Percentiles rank a stretch among this genome's conserved stretches.
These are phyloP conservation scores for Phytophthora megakarya DNA, from an alignment of 352 stramenopile genomes.

Conservation along the genomic window DNA sequence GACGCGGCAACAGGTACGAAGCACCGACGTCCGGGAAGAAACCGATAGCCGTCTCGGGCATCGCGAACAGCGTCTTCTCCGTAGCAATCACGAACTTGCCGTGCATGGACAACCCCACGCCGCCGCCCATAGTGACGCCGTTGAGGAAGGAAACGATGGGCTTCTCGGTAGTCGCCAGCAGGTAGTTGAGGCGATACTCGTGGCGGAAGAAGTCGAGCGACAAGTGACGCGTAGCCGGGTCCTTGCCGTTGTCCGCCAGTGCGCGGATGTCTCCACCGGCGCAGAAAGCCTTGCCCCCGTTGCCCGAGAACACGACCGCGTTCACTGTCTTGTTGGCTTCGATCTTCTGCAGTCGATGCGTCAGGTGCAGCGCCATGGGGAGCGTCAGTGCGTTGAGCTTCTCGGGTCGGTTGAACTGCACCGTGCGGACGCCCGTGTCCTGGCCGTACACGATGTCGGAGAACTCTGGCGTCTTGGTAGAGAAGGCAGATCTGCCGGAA, in stretches of 20 bases:
- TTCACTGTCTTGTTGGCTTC: slow-evolving; percentile 81
- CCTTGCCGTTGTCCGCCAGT: slow-evolving; percentile 85
- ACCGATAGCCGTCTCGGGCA: slow-evolving; percentile 98
- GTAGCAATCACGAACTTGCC: slow-evolving; percentile 97
- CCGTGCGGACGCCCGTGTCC: slow-evolving; percentile 75
- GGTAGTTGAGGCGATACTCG: slow-evolving; percentile 96
- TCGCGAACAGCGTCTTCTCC: slow-evolving; percentile 97
- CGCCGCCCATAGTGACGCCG: slow-evolving; percentile 98
- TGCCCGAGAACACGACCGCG: slow-evolving; percentile 82
- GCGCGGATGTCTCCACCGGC: slow-evolving; percentile 95
- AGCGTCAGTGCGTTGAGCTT: slow-evolving; percentile 93
- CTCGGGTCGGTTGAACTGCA: slow-evolving; percentile 92
- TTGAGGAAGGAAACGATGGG: slow-evolving; percentile 95
- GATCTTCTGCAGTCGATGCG: slow-evolving; percentile 84
- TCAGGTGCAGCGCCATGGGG: slow-evolving; percentile 92
- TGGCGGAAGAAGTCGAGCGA: slow-evolving; percentile 94
- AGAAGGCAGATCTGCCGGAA: slow-evolving; percentile 16
- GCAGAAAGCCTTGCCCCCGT: slow-evolving; percentile 92
- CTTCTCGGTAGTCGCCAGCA: slow-evolving; percentile 84
- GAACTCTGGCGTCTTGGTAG: slow-evolving; percentile 59
- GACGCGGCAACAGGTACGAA: slow-evolving; percentile 92
- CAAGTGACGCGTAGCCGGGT: slow-evolving; percentile 68
- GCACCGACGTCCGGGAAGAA: slow-evolving; percentile 98
- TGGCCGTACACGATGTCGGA: slow-evolving; percentile 77
- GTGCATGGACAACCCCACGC: slow-evolving; percentile 97